A percentile compares a stretch with the other conserved stretches of the same genome.
Evolutionary conservation across 2,329 filamentous ascomycete species (phyloP).

Genomic region (Claviceps pusilla): DNA sequence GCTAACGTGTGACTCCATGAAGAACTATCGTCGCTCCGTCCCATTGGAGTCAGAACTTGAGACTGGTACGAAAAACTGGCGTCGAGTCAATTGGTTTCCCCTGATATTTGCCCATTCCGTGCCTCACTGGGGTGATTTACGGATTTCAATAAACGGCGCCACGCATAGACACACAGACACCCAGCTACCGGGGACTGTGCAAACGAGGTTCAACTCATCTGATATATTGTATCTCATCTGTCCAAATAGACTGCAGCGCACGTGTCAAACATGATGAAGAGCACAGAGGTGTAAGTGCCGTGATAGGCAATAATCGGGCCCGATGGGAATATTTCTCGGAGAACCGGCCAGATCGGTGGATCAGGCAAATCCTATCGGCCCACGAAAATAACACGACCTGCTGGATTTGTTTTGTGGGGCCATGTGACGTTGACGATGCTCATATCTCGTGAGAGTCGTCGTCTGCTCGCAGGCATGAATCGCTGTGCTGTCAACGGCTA

Average conservation of each 20-base stretch:
- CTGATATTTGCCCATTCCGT: no score
- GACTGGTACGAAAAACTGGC: no score
- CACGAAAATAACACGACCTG: neutral
- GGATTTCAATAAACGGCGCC: no score
- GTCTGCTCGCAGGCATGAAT: neutral
- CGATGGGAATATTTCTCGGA: neutral
- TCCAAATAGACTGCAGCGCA: neutral
- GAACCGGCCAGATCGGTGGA: neutral
- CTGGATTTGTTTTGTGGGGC: neutral
- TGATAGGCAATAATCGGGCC: neutral
- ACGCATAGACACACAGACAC: no score
- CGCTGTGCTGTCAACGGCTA: neutral
- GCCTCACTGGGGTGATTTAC: no score
- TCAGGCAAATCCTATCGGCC: neutral
- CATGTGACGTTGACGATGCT: neutral
- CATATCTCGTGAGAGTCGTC: neutral
- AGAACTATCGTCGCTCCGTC: no score
- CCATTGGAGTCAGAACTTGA: no score
- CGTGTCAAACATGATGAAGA: neutral
- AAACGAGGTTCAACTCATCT: no score
- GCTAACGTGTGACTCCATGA: no score
- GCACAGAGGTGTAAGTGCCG: neutral
- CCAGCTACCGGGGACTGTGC: no score
- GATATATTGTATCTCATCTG: neutral
- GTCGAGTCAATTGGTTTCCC: no score